Percentiles rank a stretch among this genome's conserved stretches.
phyloP scores from a whole-genome alignment of 441 rosid species.

The Cnidoscolus chayamansa region DNA sequence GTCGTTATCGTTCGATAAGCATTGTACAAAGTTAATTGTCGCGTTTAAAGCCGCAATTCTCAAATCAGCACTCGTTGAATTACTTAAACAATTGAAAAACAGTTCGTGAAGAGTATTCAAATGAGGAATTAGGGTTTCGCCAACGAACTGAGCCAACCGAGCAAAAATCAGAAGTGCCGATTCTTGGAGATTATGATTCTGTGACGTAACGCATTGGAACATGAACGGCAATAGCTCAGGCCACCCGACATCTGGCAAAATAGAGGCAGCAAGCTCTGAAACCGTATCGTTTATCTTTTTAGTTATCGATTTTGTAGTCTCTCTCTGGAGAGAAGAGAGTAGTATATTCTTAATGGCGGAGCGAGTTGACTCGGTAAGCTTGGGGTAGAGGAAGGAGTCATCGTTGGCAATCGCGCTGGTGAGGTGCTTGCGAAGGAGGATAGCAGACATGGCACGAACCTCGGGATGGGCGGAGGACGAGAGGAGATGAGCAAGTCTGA shows the following conservation, averaged over 20 bases:
- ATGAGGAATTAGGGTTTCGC: slow-evolving; percentile 68
- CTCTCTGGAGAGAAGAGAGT: slow-evolving; percentile 61
- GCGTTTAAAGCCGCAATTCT: slow-evolving; percentile 88
- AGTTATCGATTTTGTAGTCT: slow-evolving; percentile 56
- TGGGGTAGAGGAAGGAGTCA: slow-evolving; percentile 74
- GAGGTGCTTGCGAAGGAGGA: slow-evolving; percentile 81
- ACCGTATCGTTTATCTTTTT: slow-evolving; percentile 80
- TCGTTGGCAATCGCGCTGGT: slow-evolving; percentile 46
- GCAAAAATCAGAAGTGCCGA: slow-evolving; percentile 78
- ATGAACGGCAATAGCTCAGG: slow-evolving; percentile 85
- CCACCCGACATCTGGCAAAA: slow-evolving; percentile 78
- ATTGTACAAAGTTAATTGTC: slow-evolving; percentile 73
- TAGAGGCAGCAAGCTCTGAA: slow-evolving; percentile 76
- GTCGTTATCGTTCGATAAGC: slow-evolving; percentile 53
- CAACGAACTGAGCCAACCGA: slow-evolving; percentile 71
- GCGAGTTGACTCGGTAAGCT: slow-evolving; percentile 59
- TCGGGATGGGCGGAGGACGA: slow-evolving; percentile 59
- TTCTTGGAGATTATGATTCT: slow-evolving; percentile 67
- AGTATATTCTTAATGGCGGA: slow-evolving; percentile 63
- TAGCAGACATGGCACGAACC: slow-evolving; percentile 78
- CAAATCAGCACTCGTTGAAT: slow-evolving; percentile 54
- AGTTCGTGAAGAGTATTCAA: slow-evolving; percentile 69
- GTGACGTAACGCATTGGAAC: slow-evolving; percentile 78
- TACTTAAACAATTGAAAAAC: slow-evolving; percentile 56
- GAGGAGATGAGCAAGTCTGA: slow-evolving; percentile 74